Evolutionary conservation across 192 early-diverging fungal species (phyloP), one percentile per base, ranked within the genome.

Genomic region (Phlyctochytrium arcticum): DNA sequence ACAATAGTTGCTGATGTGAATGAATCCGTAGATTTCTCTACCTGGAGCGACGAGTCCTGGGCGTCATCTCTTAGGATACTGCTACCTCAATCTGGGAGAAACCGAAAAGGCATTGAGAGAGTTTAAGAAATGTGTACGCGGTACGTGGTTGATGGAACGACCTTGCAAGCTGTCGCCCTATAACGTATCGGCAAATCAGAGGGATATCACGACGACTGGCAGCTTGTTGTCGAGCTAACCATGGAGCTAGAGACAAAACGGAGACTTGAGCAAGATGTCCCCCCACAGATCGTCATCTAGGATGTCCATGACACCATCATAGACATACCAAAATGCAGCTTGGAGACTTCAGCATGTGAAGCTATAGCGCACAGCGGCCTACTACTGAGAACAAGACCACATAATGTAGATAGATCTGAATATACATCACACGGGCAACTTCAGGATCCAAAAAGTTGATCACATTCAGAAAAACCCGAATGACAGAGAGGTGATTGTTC

Each of bases 191-290:
- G 15, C 17, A 46, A 33, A 31, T 59, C 44, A 69, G 68, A 81
- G 53, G 80, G 80, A n/a, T 82, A 73, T 49, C 67, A 77, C 29
- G 81, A 84, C 50, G 83, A 85, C 48, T 85, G 83, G 83, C 83
- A 85, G 48, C 48, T 85, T 12, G 80, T 85, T 30, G 83, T 85
- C 3, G 83, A 85, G 60, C 62, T 85, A 10, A 81, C 79, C 15
- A 75, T 81, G 26, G 83, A 85, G 61, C 61, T 81, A 5, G 82
- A 84, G 36, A 62, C 65, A 12, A 76, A 75, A 39, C 44, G 79
- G 19, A 53, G 75, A 31, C 23, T 53, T 26, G 56, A 58, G 27
- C 39, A 44, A 19, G 39, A 44, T 19, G 21, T 44, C n/a, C n/a
- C n/a, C n/a, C n/a, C n/a, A n/a, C n/a, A n/a, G n/a, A n/a, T n/a